Base-by-base conservation (phyloP, 2,329 filamentous ascomycete species). In the Cercospora canescens region DNA sequence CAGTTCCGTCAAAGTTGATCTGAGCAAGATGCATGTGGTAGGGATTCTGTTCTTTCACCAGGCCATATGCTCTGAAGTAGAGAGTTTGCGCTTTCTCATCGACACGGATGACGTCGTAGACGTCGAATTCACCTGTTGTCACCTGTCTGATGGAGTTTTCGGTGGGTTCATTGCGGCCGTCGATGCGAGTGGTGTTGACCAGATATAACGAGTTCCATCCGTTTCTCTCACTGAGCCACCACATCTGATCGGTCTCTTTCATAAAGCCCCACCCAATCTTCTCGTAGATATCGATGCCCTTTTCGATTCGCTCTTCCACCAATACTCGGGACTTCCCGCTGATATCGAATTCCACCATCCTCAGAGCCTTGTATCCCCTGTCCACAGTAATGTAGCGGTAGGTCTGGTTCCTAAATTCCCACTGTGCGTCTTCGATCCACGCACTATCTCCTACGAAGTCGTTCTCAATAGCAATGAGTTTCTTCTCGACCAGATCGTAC, bases 181-280 rank as follows among this genome's bases (percentile, higher is more conserved):
- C 26, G 30, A 24, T 16, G 21, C 28, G 30, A 9, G 60, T 63
- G 1, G 60, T 55, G 28, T 66, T 56, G 54, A 62, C 61, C 9
- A 66, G 28, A 18, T 66, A 63, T 4, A 66, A 6, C 6, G 56
- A 54, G n/a, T 60, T 60, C 30, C 60, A 58, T 8, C 60, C 55
- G 30, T 66, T 54, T 11, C 64, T 50, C 8, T 66, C 64, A 24
- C 60, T 63, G 1, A 55, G 60, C 64, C 64, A 66, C 28, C 24
- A 55, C 54, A 66, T 59, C 60, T 60, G 34, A n/a, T 64, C 62
- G 0, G 64, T 66, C 2, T 55, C 18, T n/a, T 66, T 62, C 37
- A 66, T 55, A 39, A 55, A 66, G 34, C 30, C 41, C 52, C 37
- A 66, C 11, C 8, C 21, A 21, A 63, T 24, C 34, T 66, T 65